Percentiles rank a stretch among this genome's conserved stretches.
phyloP scores from a whole-genome alignment of 1,284 basidiomycete genomes.

The Melampsora larici-populina region DNA sequence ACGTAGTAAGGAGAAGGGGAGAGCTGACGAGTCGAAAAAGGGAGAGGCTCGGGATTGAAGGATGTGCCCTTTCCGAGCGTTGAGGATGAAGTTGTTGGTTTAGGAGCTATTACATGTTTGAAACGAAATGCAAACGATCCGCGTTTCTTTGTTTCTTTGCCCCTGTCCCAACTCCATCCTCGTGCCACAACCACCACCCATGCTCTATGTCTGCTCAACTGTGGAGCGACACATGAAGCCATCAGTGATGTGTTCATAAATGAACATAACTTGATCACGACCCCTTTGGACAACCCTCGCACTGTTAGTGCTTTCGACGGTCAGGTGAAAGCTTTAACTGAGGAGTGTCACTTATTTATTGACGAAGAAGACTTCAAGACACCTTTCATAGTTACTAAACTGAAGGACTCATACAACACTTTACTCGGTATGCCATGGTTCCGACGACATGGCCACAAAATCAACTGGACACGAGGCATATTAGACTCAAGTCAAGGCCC shows the following conservation, averaged over 20 bases:
- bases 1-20: no score
- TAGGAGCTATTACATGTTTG: neutral
- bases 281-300: neutral
- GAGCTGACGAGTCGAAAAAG: no score
- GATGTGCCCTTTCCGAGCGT: no score
- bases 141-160: neutral
- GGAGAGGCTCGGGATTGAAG: no score
- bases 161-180: neutral
- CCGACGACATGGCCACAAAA: neutral
- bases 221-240: neutral
- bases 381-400: constrained; percentile 1
- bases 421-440: constrained; percentile 15
- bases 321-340: neutral
- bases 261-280: no score
- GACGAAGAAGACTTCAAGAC: neutral
- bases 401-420: constrained; percentile 13
- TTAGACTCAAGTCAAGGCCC: neutral
- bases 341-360: neutral
- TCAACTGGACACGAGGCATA: neutral
- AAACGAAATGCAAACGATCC: neutral
- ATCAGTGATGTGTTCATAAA: no score
- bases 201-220: neutral
- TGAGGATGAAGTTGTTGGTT: no score
- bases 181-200: neutral
- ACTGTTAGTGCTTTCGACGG: neutral